phyloP scores from a whole-genome alignment of 345 rosid species.

The Rhizophora mangle region DNA sequence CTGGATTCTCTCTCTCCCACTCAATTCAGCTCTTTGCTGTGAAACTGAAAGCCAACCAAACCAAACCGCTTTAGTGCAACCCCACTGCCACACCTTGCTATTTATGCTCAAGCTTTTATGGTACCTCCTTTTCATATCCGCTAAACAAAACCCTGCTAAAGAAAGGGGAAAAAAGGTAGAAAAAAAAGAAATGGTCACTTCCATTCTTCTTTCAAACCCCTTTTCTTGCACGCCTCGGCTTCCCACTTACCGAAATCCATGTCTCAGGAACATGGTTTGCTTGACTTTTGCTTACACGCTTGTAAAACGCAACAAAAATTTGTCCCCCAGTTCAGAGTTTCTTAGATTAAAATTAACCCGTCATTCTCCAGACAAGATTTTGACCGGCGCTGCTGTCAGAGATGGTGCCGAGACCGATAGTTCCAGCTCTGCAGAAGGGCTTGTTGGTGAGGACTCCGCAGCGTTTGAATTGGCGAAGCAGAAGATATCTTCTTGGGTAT shows the following conservation, averaged over 20 bases:
- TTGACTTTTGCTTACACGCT: slow-evolving; percentile 1
- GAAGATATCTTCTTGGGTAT: slow-evolving; percentile 71
- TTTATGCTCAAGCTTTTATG: too few relatives aligned
- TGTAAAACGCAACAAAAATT: slow-evolving; percentile 7
- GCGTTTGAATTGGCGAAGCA: slow-evolving; percentile 63
- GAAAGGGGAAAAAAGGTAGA: background rate
- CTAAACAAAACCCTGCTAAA: background rate
- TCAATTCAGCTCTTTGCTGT: background rate
- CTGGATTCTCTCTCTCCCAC: too few relatives aligned
- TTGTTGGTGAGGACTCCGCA: slow-evolving; percentile 80
- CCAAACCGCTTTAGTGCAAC: too few relatives aligned
- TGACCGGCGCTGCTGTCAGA: slow-evolving; percentile 36
- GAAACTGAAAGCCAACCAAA: background rate
- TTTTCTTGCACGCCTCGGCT: slow-evolving; percentile 23
- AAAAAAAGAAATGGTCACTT: slow-evolving; percentile 35
- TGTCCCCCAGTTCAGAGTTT: background rate
- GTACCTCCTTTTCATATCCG: too few relatives aligned
- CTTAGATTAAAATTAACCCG: slow-evolving; percentile 10
- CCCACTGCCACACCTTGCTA: too few relatives aligned
- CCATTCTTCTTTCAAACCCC: slow-evolving; percentile 43
- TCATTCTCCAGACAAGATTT: slow-evolving; percentile 18
- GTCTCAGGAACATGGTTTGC: background rate
- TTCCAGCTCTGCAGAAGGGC: slow-evolving; percentile 21
- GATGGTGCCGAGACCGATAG: slow-evolving; percentile 41
- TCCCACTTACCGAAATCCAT: background rate